Evolutionary conservation across 2,329 filamentous ascomycete species (phyloP).

Genomic region (Pseudogymnoascus sp.): DNA sequence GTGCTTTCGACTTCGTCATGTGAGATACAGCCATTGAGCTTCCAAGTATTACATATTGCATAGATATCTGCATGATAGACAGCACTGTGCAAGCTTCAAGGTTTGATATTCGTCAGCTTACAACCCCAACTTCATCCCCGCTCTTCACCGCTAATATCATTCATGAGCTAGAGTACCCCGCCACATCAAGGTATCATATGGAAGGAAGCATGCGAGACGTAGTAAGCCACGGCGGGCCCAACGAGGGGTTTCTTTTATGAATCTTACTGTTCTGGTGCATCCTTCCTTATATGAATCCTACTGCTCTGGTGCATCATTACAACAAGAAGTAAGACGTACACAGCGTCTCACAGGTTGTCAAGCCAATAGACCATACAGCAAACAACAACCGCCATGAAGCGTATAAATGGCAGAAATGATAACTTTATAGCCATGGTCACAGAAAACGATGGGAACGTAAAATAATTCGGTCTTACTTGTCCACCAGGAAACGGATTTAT

Average conservation of each 20-base stretch:
- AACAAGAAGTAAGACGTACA: neutral
- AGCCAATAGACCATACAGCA: neutral
- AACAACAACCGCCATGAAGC: neutral
- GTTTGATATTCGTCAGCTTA: neutral
- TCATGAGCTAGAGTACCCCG: neutral
- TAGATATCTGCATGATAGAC: neutral
- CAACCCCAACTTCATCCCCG: neutral
- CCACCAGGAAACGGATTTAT: neutral
- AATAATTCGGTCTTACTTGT: neutral
- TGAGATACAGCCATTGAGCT: neutral
- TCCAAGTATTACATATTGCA: neutral
- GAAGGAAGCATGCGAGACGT: neutral
- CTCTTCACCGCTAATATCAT: slow-evolving; percentile 1
- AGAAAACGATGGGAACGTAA: neutral
- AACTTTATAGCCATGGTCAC: neutral
- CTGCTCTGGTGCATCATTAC: neutral
- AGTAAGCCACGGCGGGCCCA: neutral
- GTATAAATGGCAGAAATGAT: neutral
- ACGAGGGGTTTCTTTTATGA: neutral
- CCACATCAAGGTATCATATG: neutral
- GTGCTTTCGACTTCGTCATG: neutral
- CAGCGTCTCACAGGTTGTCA: neutral
- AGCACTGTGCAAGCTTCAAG: neutral
- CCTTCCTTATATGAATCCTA: too few species aligned
- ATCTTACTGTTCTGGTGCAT: neutral